Conservation (phyloP, 2,329 filamentous ascomycete species). For the Stachybotrys chartarum region DNA sequence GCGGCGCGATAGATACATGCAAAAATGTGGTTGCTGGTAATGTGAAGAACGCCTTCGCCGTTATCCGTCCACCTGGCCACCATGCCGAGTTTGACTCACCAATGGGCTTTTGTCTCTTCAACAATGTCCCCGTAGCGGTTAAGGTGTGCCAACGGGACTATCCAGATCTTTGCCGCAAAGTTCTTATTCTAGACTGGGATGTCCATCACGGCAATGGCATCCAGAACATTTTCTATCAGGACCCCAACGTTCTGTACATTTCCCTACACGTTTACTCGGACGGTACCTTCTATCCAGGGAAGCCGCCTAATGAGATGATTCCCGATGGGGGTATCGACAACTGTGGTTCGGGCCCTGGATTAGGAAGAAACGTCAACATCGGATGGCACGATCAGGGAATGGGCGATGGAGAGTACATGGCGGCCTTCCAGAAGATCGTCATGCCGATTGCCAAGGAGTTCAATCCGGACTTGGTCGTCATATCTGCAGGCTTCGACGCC, state of each 20-base stretch:
- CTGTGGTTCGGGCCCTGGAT: slow-evolving; percentile 45
- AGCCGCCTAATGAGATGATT: slow-evolving; percentile 47
- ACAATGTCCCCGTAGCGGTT: slow-evolving; percentile 93
- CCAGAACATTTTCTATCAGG: slow-evolving; percentile 91
- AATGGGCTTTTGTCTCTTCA: slow-evolving; percentile 96
- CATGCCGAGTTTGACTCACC: slow-evolving; percentile 82
- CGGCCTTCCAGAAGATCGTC: slow-evolving; percentile 89
- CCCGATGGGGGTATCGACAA: slow-evolving; percentile 57
- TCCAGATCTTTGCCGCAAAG: slow-evolving; percentile 73
- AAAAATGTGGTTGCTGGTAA: slow-evolving; percentile 76
- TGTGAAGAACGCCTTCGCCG: slow-evolving; percentile 91
- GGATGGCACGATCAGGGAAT: slow-evolving; percentile 67
- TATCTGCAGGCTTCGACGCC: slow-evolving; percentile 93
- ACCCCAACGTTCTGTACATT: slow-evolving; percentile 92
- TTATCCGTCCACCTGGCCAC: slow-evolving; percentile 91
- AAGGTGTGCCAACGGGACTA: slow-evolving; percentile 78
- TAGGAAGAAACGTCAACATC: slow-evolving; percentile 60
- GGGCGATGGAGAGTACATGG: slow-evolving; percentile 95
- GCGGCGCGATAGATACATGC: slow-evolving; percentile 92
- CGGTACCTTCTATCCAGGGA: slow-evolving; percentile 77
- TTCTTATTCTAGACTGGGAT: slow-evolving; percentile 91
- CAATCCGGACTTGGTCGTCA: slow-evolving; percentile 86
- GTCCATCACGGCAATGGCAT: slow-evolving; percentile 82
- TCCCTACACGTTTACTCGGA: slow-evolving; percentile 85
- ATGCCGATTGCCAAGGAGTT: slow-evolving; percentile 97